Evolutionary conservation across 2,329 filamentous ascomycete genomes (phyloP).

Genomic region (Intubia oerlemansii): DNA sequence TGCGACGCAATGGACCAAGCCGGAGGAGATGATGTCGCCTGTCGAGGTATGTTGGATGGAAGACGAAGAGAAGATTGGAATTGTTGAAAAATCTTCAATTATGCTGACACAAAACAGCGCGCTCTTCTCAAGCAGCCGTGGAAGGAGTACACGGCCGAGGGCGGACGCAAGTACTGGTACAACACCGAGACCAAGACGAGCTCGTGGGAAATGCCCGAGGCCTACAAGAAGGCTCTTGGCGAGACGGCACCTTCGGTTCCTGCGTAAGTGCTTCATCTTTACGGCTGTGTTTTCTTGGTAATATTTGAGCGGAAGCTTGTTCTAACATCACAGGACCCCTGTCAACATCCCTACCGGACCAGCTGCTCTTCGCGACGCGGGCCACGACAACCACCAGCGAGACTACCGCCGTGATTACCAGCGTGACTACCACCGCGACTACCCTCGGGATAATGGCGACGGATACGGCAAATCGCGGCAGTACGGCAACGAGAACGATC

Average conservation of each 20-base stretch:
- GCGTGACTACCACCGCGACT: conserved; percentile 2
- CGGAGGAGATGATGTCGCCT: conserved; percentile 65
- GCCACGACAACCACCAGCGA: conserved; percentile 1
- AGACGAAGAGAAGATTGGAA: no score
- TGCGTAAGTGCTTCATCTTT: not conserved
- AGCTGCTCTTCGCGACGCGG: conserved; percentile 12
- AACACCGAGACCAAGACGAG: conserved; percentile 83
- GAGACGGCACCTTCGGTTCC: no score
- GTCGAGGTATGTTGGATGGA: conserved; percentile 39
- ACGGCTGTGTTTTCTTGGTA: conserved; percentile 6
- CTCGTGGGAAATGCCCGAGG: conserved; percentile 84
- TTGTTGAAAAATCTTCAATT: not conserved
- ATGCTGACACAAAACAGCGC: conserved; percentile 28
- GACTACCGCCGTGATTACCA: conserved; percentile 4
- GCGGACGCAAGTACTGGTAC: conserved; percentile 87
- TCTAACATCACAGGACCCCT: conserved; percentile 9
- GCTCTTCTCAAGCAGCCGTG: conserved; percentile 67
- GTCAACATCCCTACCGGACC: conserved; percentile 15
- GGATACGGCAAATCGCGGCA: no score
- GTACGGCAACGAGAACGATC: no score
- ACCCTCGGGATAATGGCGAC: conserved; percentile 2
- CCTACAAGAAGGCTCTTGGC: conserved; percentile 54
- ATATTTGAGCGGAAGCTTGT: no score
- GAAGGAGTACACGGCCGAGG: conserved; percentile 78
- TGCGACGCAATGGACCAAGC: conserved; percentile 85